A percentile compares a stretch with the other conserved stretches of the same genome.
phyloP scores from a whole-genome alignment of 2,329 filamentous ascomycete species.

The Didymella keratinophila region DNA sequence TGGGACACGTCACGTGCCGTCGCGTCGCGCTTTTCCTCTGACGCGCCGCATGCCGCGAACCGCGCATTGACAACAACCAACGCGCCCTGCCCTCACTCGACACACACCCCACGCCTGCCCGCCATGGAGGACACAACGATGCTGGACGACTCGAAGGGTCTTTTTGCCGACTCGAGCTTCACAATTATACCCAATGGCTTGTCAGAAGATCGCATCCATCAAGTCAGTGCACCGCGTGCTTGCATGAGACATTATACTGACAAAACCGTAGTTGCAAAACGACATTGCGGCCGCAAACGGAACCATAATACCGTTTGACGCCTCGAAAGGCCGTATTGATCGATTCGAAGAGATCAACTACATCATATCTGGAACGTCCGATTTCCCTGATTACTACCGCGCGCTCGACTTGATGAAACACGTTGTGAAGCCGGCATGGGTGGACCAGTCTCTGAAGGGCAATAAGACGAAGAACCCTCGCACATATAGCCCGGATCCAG shows the following conservation, averaged over 20 bases:
- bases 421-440: slow-evolving; percentile 84
- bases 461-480: slow-evolving; percentile 78
- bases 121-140: slow-evolving; percentile 47
- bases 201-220: slow-evolving; percentile 34
- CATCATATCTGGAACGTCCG: slow-evolving; percentile 78
- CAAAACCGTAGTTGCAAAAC: slow-evolving; percentile 53
- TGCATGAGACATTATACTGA: slow-evolving; percentile 25
- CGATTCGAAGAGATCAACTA: slow-evolving; percentile 63
- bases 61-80: slow-evolving; percentile 14
- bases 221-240: slow-evolving; percentile 41
- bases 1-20: slow-evolving; percentile 13
- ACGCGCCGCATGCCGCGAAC: slow-evolving; percentile 7
- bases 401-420: slow-evolving; percentile 80
- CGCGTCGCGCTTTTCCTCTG: slow-evolving; percentile 15
- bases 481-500: slow-evolving; percentile 88
- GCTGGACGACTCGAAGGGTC: slow-evolving; percentile 38
- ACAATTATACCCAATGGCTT: slow-evolving; percentile 55
- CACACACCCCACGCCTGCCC: slow-evolving; percentile 16
- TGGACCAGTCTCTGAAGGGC: slow-evolving; percentile 73
- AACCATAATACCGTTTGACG: slow-evolving; percentile 53
- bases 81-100: slow-evolving; percentile 11
- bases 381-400: slow-evolving; percentile 86
- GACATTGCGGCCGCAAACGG: slow-evolving; percentile 60
- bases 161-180: slow-evolving; percentile 53
- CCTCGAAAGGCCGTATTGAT: slow-evolving; percentile 51